phyloP scores from a whole-genome alignment of 2,329 filamentous ascomycete species.

The Mycosphaerelloides madeirae region DNA sequence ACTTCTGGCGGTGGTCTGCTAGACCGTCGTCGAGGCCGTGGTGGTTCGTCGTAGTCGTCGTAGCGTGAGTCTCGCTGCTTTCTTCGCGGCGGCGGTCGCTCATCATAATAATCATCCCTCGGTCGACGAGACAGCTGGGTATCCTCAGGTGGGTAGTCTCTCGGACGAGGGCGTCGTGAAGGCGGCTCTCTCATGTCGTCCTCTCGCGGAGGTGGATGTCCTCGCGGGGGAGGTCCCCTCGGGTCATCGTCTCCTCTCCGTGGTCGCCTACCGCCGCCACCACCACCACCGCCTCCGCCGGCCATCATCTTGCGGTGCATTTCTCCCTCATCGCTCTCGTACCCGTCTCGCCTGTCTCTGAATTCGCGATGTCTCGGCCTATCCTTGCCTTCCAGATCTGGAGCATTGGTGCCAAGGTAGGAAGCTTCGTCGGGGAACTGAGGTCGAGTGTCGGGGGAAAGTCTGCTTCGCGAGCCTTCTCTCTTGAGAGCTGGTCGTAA shows the following conservation, averaged over 20 bases:
- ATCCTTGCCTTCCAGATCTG: constrained; percentile 33
- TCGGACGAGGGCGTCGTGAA: constrained; percentile 6
- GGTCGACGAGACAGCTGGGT: constrained; percentile 12
- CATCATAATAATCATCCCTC: constrained; percentile 16
- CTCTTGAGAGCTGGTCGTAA: constrained; percentile 28
- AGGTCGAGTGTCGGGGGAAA: constrained; percentile 26
- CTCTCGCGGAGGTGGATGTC: constrained; percentile 3
- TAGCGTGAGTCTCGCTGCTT: constrained; percentile 17
- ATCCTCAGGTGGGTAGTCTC: constrained; percentile 18
- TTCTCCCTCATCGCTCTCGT: constrained; percentile 36
- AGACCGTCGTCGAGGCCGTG: constrained; percentile 21
- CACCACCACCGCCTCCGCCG: constrained; percentile 13
- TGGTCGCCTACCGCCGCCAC: constrained; percentile 4
- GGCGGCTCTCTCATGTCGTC: constrained; percentile 8
- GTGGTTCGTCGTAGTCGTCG: constrained; percentile 24
- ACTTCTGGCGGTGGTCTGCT: constrained; percentile 17
- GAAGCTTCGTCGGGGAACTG: constrained; percentile 34
- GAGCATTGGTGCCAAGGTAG: constrained; percentile 27
- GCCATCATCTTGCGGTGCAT: constrained; percentile 20
- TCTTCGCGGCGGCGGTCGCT: constrained; percentile 13
- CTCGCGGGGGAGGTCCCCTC: not conserved
- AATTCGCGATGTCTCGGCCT: constrained; percentile 28
- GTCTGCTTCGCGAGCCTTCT: constrained; percentile 29
- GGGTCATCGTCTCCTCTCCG: not conserved
- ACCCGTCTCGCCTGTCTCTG: constrained; percentile 33